A percentile compares a stretch with the other conserved stretches of the same genome.
These are phyloP conservation scores for Pseudogymnoascus sp. DNA, from an alignment of 2,329 filamentous ascomycete genomes.

Conservation along the genomic window DNA sequence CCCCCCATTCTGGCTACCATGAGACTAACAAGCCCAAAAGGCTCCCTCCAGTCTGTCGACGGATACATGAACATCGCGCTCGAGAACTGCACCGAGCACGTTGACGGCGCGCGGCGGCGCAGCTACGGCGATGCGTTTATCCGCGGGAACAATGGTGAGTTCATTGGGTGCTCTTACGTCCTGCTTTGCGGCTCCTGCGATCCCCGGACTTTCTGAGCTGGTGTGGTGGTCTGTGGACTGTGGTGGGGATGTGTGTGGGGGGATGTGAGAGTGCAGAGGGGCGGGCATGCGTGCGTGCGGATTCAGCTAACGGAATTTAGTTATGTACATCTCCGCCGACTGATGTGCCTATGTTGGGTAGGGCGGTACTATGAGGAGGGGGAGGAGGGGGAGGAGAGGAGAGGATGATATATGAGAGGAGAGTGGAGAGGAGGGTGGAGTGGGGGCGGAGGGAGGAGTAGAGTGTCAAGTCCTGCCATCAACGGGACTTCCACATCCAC, in stretches of 20 bases:
- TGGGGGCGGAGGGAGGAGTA: neutral
- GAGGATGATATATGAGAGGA: neutral
- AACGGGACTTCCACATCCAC: neutral
- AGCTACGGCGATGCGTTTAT: conserved; percentile 94
- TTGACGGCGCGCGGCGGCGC: conserved; percentile 73
- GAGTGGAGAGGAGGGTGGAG: neutral
- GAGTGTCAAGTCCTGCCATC: neutral
- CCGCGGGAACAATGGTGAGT: conserved; percentile 83
- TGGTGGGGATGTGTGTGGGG: neutral
- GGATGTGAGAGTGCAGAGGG: neutral
- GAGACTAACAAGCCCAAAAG: conserved; percentile 38
- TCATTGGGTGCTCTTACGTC: neutral
- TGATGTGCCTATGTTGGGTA: neutral
- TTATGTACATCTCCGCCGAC: conserved; percentile 16
- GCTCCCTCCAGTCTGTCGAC: conserved; percentile 92
- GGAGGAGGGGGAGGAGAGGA: neutral
- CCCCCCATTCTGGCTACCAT: neutral
- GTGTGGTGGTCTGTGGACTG: neutral
- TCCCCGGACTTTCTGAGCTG: neutral
- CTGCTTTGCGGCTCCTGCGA: neutral
- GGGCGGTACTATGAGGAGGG: neutral
- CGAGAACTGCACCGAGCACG: conserved; percentile 87
- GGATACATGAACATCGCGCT: conserved; percentile 99
- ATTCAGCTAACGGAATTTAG: conserved; percentile 4
- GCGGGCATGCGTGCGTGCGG: neutral